Evolutionary conservation across 2,329 filamentous ascomycete species (phyloP).

Genomic region (Arachnopeziza araneosa): DNA sequence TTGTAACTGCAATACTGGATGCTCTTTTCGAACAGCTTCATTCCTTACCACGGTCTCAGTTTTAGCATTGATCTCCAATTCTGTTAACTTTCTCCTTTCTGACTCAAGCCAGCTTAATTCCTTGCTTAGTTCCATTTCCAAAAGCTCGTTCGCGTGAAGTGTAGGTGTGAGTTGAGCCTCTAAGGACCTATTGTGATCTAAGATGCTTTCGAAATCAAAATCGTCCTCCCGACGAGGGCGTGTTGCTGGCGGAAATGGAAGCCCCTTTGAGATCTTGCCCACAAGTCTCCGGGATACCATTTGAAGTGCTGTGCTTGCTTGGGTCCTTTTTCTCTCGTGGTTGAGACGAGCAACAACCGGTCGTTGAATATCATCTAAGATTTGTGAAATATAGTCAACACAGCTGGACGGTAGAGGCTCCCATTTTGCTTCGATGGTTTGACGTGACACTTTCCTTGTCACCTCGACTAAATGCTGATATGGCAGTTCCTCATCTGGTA

Average conservation of each 20-base stretch:
- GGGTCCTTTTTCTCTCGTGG: slow-evolving; percentile 40
- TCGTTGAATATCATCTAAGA: slow-evolving; percentile 54
- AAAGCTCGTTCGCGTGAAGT: slow-evolving; percentile 56
- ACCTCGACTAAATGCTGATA: slow-evolving; percentile 48
- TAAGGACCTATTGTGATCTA: slow-evolving; percentile 51
- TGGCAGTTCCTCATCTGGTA: slow-evolving; percentile 11
- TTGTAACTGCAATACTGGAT: slow-evolving; percentile 26
- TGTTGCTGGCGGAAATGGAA: slow-evolving; percentile 60
- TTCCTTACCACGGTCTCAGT: slow-evolving; percentile 47
- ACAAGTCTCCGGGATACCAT: slow-evolving; percentile 50
- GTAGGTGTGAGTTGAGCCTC: slow-evolving; percentile 56
- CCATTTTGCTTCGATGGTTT: slow-evolving; percentile 66
- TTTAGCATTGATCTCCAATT: slow-evolving; percentile 51
- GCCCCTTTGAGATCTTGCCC: slow-evolving; percentile 50
- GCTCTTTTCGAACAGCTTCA: slow-evolving; percentile 33
- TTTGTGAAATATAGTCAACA: slow-evolving; percentile 47
- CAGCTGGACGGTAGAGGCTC: slow-evolving; percentile 48
- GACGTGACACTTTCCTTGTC: slow-evolving; percentile 51
- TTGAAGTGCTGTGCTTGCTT: slow-evolving; percentile 45
- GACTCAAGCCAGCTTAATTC: slow-evolving; percentile 50
- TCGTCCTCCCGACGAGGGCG: slow-evolving; percentile 48
- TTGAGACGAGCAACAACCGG: slow-evolving; percentile 54
- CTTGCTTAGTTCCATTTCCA: slow-evolving; percentile 51
- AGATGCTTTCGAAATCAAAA: slow-evolving; percentile 60
- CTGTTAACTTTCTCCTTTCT: slow-evolving; percentile 47